Evolutionary conservation across 371 early-diverging fungal genomes (phyloP), one percentile per base, ranked within the genome.

Genomic region (Blastocladiella emersonii): DNA sequence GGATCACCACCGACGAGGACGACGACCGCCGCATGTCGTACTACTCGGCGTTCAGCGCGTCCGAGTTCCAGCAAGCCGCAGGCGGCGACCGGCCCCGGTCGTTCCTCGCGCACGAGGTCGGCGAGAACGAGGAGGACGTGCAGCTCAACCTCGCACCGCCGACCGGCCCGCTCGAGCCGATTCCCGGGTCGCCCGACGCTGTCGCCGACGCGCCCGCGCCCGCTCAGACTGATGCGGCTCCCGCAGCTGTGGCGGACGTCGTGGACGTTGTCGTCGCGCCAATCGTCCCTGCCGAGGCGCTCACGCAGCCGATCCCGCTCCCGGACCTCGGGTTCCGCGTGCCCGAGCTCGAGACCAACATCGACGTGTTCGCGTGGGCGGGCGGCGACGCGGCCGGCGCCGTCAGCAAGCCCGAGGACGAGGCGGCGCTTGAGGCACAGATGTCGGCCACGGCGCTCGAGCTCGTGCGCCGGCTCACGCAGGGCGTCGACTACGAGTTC

Each of bases 401-500:
- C 39, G 13, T 13, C 7, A 13, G 7, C 39, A 37, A 5, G 7
- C 39, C 39, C 39, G 53, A 10, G 2, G 30, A 30, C 15, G 53
- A 27, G 8, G 53, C 53, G 32, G 3, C 17, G 10, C 3, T 44
- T 3, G 23, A 44, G 12, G 45, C 10, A 5, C 19, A 21, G 45
- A 3, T 21, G 19, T 19, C 45, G 3, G 45, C 45, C 19, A 15
- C 53, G 30, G 30, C 53, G 32, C 30, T 51, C 30, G 53, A 51
- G 8, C 53, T 51, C 6, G 53, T 51, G 53, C 53, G 53, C 17
- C 53, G 53, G 13, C 12, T 51, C 30, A 51, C 53, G 21, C 13
- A 10, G 53, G 44, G 23, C 57, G 15, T 67, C 79, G 86, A 86
- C 61, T 86, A 86, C 66, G 76, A 78, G 2, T 80, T 84, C 56